Conservation (phyloP, 495 filamentous ascomycete genomes). For the Aspergillus mulundensis region DNA sequence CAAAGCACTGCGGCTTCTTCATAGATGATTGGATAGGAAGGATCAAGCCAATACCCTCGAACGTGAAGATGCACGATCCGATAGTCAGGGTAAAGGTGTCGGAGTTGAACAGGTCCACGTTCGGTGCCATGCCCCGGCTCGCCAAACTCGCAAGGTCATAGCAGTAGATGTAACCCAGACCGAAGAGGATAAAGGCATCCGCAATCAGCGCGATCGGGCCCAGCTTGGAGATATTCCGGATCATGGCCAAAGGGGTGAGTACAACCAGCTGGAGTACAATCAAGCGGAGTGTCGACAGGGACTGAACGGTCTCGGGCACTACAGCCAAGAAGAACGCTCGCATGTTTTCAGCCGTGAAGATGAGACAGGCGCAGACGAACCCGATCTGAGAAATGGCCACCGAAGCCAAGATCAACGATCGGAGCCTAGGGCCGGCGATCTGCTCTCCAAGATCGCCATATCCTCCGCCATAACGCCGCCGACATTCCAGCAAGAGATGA, state of each 20-base stretch:
- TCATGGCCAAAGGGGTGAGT: slow-evolving; percentile 79
- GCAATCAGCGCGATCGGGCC: slow-evolving; percentile 77
- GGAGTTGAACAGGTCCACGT: slow-evolving; percentile 75
- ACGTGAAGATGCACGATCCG: slow-evolving; percentile 92
- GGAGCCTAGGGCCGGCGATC: slow-evolving; percentile 78
- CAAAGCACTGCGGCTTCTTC: slow-evolving; percentile 77
- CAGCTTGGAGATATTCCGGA: slow-evolving; percentile 86
- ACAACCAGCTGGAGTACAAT: slow-evolving; percentile 84
- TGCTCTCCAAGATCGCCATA: slow-evolving; percentile 89
- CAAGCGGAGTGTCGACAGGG: slow-evolving; percentile 68
- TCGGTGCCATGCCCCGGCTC: slow-evolving; percentile 62
- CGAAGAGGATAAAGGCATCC: slow-evolving; percentile 83
- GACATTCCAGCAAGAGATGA: slow-evolving; percentile 77
- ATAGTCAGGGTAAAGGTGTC: slow-evolving; percentile 87
- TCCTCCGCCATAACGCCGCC: slow-evolving; percentile 69
- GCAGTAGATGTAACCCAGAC: slow-evolving; percentile 84
- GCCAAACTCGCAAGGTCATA: slow-evolving; percentile 77
- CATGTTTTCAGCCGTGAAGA: slow-evolving; percentile 87
- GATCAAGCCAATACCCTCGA: slow-evolving; percentile 89
- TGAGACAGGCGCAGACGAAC: slow-evolving; percentile 90
- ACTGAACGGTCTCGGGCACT: slow-evolving; percentile 54
- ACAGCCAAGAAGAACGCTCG: slow-evolving; percentile 80
- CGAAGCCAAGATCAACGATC: slow-evolving; percentile 70
- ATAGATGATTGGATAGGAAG: slow-evolving; percentile 94
- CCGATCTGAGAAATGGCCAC: slow-evolving; percentile 86